A percentile compares a stretch with the other conserved stretches of the same genome.
phyloP scores from a whole-genome alignment of 768 basidiomycete genomes.

The Fistulinella prunicolor region DNA sequence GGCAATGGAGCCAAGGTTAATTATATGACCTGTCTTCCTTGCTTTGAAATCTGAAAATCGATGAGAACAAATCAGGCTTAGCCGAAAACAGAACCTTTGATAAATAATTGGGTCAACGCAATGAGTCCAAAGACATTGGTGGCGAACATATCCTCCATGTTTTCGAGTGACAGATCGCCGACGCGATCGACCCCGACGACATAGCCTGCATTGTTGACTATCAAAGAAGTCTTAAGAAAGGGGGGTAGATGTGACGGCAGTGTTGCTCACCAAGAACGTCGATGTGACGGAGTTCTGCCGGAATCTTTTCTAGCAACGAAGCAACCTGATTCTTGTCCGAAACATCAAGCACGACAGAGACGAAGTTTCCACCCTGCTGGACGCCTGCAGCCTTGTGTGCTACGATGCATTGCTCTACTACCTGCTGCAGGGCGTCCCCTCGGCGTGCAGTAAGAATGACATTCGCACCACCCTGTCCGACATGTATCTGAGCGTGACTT shows the following conservation, averaged over 20 bases:
- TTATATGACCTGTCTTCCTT: constrained; percentile 79
- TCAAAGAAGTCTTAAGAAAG: background rate
- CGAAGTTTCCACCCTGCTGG: constrained; percentile 75
- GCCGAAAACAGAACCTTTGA: constrained; percentile 42
- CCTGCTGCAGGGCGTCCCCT: constrained; percentile 64
- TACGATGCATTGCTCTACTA: constrained; percentile 60
- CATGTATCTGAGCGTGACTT: background rate
- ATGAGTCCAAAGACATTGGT: constrained; percentile 87
- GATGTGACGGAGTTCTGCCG: constrained; percentile 63
- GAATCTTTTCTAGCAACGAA: constrained; percentile 67
- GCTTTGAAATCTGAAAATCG: constrained; percentile 64
- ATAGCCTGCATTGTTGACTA: constrained; percentile 82
- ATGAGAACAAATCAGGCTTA: constrained; percentile 8
- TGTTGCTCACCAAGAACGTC: constrained; percentile 73
- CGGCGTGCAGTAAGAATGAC: constrained; percentile 83
- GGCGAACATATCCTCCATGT: constrained; percentile 80
- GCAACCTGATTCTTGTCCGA: constrained; percentile 73
- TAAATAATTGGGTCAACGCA: constrained; percentile 70
- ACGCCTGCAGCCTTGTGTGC: constrained; percentile 74
- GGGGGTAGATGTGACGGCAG: background rate
- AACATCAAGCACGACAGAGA: constrained; percentile 72
- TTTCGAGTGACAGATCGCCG: constrained; percentile 72
- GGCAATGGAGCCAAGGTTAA: constrained; percentile 94
- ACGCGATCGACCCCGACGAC: constrained; percentile 87
- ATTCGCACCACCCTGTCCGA: constrained; percentile 74